These are phyloP conservation scores for Solanum hybrid DNA, from an alignment of 305 asterid species.

Conservation along the genomic window DNA sequence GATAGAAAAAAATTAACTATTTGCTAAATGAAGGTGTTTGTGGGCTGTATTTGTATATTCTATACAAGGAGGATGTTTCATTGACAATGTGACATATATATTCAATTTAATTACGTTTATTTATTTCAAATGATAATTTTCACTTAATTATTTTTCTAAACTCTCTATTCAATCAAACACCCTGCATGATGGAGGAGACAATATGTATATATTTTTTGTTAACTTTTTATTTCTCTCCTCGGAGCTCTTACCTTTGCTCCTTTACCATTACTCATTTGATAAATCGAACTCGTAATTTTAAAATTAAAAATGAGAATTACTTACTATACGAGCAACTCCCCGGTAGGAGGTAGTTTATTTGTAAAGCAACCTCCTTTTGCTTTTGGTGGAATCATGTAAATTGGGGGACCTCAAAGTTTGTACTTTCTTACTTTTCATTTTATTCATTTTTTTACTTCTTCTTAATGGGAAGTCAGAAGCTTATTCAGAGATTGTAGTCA, in stretches of 20 bases:
- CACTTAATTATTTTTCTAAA: neutral
- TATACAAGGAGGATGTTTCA: neutral
- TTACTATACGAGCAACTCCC: too few species aligned
- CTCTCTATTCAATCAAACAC: neutral
- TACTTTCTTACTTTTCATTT: neutral
- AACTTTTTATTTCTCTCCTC: neutral
- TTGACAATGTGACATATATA: neutral
- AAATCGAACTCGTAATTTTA: too few species aligned
- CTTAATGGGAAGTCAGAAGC: constrained; percentile 22
- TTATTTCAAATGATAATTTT: too few species aligned
- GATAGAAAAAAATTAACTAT: neutral
- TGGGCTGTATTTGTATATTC: neutral
- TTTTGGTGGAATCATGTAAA: neutral
- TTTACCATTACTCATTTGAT: too few species aligned
- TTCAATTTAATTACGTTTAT: too few species aligned
- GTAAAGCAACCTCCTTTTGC: constrained; percentile 2
- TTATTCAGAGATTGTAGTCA: constrained; percentile 31
- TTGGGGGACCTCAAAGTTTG: constrained; percentile 8
- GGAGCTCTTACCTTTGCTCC: neutral
- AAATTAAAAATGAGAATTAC: rapidly evolving
- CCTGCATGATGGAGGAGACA: neutral
- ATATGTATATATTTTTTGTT: too few species aligned
- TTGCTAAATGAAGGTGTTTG: neutral
- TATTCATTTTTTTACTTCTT: constrained; percentile 9
- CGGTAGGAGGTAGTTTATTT: neutral